Base-by-base conservation (phyloP, 805 yeast species). In the Nadsonia fulvescens region DNA sequence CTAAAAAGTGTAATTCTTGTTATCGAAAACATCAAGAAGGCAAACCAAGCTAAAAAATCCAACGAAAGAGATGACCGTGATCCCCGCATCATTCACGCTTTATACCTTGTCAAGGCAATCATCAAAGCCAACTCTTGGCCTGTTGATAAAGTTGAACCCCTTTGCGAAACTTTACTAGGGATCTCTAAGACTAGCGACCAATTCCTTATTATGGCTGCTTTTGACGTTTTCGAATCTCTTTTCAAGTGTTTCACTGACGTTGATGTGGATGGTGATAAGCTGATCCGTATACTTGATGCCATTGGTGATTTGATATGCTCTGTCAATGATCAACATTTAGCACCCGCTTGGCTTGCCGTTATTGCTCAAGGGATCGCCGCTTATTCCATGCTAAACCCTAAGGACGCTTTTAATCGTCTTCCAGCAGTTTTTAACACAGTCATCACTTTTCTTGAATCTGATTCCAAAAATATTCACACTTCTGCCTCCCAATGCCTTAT, bases 281-380 rank as follows among this genome's bases (percentile, higher is more conserved):
- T 75, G 37, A 46, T 61, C 8, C 63, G 56, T 29, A 70, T 81
- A 7, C 53, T 81, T 32, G 67, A 74, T 38, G 64, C 77, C 23
- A 67, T 89, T 22, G 65, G 78, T 38, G 76, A 75, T 33, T 58
- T 83, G 43, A 72, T 70, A 37, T 98, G 98, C 4, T 61, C 93
- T 1, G 46, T 65, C 12, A 75, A 72, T 38, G 96, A 89, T 44
- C 60, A 73, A 15, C 83, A 81, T 46, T 61, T 89, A 37, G 81
- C 86, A 2, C 93, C 92, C 8, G 66, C 94, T 8, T 89, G 98
- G 98, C 62, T 82, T 21, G 93, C 95, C 2, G 92, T 83, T 12
- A 65, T 86, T 23, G 89, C 94, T 6, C 82, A 81, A 42, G 92
- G 86, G 24, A 54, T 66, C 24, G 51, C 62, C 3, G 54, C 74